phyloP scores from a whole-genome alignment of 805 yeast species.

The Myxozyma kluyveri region DNA sequence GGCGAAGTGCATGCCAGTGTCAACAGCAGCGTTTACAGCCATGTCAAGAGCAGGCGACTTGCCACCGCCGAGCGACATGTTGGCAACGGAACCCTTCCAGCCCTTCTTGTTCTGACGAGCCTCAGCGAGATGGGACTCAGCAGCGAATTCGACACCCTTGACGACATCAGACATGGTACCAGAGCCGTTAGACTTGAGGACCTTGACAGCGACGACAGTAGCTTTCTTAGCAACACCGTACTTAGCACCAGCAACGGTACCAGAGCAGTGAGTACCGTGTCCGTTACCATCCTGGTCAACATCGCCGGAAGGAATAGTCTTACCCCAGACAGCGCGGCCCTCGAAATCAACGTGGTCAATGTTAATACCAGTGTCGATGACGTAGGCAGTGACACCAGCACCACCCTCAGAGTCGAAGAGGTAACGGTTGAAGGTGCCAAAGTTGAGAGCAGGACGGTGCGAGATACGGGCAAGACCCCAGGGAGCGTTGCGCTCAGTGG shows the following conservation, averaged over 20 bases:
- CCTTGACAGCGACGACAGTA: conserved; percentile 58
- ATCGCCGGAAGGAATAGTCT: conserved; percentile 49
- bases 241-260: conserved; percentile 57
- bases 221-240: conserved; percentile 64
- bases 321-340: conserved; percentile 62
- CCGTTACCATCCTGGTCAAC: conserved; percentile 58
- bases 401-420: conserved; percentile 60
- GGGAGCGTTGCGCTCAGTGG: conserved; percentile 60
- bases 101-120: conserved; percentile 41
- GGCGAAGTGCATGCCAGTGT: conserved; percentile 56
- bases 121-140: conserved; percentile 46
- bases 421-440: conserved; percentile 59
- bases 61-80: conserved; percentile 63
- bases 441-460: conserved; percentile 59
- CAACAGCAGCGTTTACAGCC: conserved; percentile 59
- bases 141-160: conserved; percentile 62
- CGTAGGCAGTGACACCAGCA: conserved; percentile 56
- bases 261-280: conserved; percentile 68
- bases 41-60: conserved; percentile 54
- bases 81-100: conserved; percentile 59
- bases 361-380: conserved; percentile 57
- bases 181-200: conserved; percentile 56
- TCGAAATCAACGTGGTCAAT: conserved; percentile 55
- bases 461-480: conserved; percentile 75
- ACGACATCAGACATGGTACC: conserved; percentile 62